Base-by-base conservation (phyloP, 2,329 filamentous ascomycete species). In the Aspergillus latus region DNA sequence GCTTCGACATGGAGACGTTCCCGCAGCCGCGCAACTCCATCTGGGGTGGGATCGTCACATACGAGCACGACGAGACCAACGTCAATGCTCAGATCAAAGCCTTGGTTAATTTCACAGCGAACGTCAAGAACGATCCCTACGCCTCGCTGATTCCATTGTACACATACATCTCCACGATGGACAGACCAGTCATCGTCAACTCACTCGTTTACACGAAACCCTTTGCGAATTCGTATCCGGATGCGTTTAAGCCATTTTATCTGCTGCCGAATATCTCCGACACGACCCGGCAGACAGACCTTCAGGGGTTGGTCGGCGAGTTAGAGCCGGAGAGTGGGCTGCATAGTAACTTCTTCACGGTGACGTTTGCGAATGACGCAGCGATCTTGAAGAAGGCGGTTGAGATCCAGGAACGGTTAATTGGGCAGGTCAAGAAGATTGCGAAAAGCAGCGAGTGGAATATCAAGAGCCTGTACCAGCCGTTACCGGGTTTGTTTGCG, bases 71-170 rank as follows among this genome's bases (percentile, higher is more conserved):
- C 5, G 30, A 21, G 3, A 40, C 47, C n/a, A 53, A 45, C 28
- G 49, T 37, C 2, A n/a, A 16, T 13, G 21, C 58, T 11, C 60
- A 64, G 21, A 48, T 64, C 34, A 15, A 49, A 4, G 62, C 63
- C 13, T 43, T 58, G 9, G 51, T 57, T 21, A 32, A 60, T 9
- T 64, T 65, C 37, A 62, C 54, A 13, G 49, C 56, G 21, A 56
- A 62, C 29, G 43, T 58, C 5, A 30, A 48, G 11, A 58, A 60
- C 1, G 60, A 65, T 15, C 62, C 55, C 3, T 55, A 60, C 45
- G 61, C 61, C 2, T 60, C 60, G 47, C 43, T 42, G 61, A 59
- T 82, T 81, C 21, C 82, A 70, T 6, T 67, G 64, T 59, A 72
- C 71, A 10, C 72, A 75, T 61, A 62, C n/a, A 49, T 57, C 59